Base-by-base conservation (phyloP, 306 rosid genomes). In the Prunus fruticosa region DNA sequence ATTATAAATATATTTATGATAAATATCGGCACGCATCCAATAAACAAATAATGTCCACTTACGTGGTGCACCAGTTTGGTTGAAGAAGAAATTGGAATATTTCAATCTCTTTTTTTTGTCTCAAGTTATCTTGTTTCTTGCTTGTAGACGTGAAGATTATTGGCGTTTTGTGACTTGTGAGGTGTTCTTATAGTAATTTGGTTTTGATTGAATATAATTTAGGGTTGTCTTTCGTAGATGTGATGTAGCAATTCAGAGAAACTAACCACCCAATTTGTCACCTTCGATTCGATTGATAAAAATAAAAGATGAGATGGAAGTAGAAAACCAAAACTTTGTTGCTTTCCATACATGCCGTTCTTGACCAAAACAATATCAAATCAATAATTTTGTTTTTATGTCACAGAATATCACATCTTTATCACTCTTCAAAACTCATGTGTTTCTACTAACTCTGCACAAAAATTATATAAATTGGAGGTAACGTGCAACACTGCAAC, bases 241-340 rank as follows among this genome's bases (percentile, higher is more conserved):
- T 72, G 76, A 72, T 56, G 76, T 58, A 32, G 76, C 25, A 52
- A 72, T 57, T 72, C 13, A 54, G 43, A 72, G 76, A 56, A 72
- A 49, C 41, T 57, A 54, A 71, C 52, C 52, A 49, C 67, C 65
- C 49, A 32, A 22, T 13, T n/a, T 38, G 76, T 54, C 65, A 72
- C 50, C 52, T 57, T 22, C 20, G 32, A 71, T 22, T 32, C 38
- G 2, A 6, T 6, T 53, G 60, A 41, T 56, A 72, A 72, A 34
- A 46, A 38, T 38, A 32, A 34, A 43, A 54, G 34, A 22, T 25
- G 66, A 38, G 41, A 54, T 56, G 50, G 50, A 56, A 72, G 66
- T 72, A 15, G 67, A 14, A 71, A 57, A 72, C 76, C 76, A 4
- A 4, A 72, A 72, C 52, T 56, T 56, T 18, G 63, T 72, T 38